Percentiles rank a stretch among this genome's conserved stretches.
These are phyloP conservation scores for Sclerotinia glacialis DNA, from an alignment of 2,329 filamentous ascomycete species.

Conservation along the genomic window DNA sequence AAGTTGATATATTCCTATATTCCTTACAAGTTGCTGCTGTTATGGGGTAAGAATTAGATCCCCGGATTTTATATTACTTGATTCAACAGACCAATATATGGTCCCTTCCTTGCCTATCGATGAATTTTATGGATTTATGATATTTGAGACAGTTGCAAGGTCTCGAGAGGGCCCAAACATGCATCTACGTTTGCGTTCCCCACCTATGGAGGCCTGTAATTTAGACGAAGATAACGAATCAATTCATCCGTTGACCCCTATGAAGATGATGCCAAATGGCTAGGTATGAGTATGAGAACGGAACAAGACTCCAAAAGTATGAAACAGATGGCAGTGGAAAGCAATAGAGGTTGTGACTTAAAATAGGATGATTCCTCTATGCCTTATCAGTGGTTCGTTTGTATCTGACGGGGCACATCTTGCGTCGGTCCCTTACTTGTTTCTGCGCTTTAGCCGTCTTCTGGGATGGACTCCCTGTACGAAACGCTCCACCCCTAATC, in stretches of 20 bases:
- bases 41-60: constrained; percentile 9
- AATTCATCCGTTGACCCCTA: neutral
- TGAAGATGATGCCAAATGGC: neutral
- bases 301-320: neutral
- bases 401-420: neutral
- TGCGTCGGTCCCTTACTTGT: constrained; percentile 5
- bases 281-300: too few relatives aligned
- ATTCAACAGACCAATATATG: constrained; percentile 11
- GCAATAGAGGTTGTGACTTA: constrained; percentile 6
- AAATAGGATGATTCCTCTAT: constrained; percentile 14
- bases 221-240: constrained; percentile 3
- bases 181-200: constrained; percentile 2
- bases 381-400: constrained; percentile 4
- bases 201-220: neutral
- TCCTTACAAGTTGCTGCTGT: too few relatives aligned
- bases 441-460: constrained; percentile 12
- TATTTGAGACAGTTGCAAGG: constrained; percentile 14
- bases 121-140: neutral
- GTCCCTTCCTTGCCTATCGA: constrained; percentile 1
- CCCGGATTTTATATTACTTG: constrained; percentile 10
- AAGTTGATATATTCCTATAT: too few relatives aligned
- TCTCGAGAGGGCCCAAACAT: neutral
- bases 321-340: neutral
- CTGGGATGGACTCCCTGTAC: constrained; percentile 15
- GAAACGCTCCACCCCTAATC: constrained; percentile 18